Percentiles rank a stretch among this genome's conserved stretches.
phyloP scores from a whole-genome alignment of 441 rosid species.

The Rhodomyrtus psidioides region DNA sequence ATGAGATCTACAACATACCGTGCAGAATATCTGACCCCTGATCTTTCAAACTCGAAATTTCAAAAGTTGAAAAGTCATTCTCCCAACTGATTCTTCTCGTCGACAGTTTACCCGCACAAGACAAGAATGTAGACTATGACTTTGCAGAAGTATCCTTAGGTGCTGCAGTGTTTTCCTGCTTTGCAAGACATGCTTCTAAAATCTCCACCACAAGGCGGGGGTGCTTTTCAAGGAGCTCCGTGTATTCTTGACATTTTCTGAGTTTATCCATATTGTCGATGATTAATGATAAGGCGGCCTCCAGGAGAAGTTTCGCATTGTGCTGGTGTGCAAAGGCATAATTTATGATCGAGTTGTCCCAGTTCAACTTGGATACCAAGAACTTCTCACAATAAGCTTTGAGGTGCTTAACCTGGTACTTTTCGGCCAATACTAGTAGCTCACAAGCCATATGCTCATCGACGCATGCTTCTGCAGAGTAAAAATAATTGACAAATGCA shows the following conservation, averaged over 20 bases:
- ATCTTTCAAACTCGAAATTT: background rate
- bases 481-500: constrained; percentile 54
- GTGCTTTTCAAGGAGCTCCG: constrained; percentile 74
- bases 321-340: constrained; percentile 89
- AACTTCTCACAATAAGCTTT: constrained; percentile 70
- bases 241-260: constrained; percentile 50
- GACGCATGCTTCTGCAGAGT: constrained; percentile 70
- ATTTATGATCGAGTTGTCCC: constrained; percentile 70
- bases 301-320: constrained; percentile 57
- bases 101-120: background rate
- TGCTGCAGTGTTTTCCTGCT: constrained; percentile 71
- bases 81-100: background rate
- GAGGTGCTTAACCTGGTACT: constrained; percentile 76
- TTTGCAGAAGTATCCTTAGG: constrained; percentile 14
- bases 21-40: background rate
- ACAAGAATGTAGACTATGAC: background rate
- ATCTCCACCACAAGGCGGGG: constrained; percentile 77
- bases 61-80: background rate
- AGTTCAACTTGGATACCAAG: constrained; percentile 63
- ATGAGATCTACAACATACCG: background rate
- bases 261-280: constrained; percentile 78
- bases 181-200: constrained; percentile 65
- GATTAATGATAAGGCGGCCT: constrained; percentile 56
- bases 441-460: constrained; percentile 83
- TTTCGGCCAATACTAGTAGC: constrained; percentile 78